Conservation (phyloP, 2,329 filamentous ascomycete genomes). For the Trichophyton rubrum region DNA sequence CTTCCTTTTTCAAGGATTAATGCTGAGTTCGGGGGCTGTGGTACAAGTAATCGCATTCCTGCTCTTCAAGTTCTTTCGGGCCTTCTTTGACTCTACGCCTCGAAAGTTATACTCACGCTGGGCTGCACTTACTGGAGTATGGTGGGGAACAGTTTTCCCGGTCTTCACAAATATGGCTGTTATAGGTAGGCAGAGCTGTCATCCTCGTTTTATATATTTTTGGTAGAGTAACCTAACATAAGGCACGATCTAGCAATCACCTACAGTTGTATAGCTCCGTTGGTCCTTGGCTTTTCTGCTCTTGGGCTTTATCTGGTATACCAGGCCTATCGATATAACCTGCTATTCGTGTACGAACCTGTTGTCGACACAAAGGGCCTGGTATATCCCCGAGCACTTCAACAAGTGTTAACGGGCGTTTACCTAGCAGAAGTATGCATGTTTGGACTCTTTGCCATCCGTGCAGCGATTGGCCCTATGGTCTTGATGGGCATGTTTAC, state of each 20-base stretch:
- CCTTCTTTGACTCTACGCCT: conserved; percentile 60
- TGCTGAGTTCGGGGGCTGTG: conserved; percentile 58
- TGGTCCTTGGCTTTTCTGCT: conserved; percentile 71
- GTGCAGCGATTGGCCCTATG: conserved; percentile 50
- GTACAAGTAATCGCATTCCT: conserved; percentile 61
- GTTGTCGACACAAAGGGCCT: conserved; percentile 77
- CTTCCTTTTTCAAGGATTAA: conserved; percentile 81
- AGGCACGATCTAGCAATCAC: conserved; percentile 49
- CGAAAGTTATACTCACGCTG: conserved; percentile 65
- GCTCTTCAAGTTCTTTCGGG: conserved; percentile 59
- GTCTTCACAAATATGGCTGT: conserved; percentile 69
- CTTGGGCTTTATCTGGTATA: conserved; percentile 71
- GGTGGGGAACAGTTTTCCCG: conserved; percentile 74
- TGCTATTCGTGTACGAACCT: conserved; percentile 73
- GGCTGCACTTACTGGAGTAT: conserved; percentile 58
- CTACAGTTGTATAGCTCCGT: conserved; percentile 75
- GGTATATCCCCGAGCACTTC: conserved; percentile 71
- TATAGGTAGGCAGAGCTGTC: conserved; percentile 43
- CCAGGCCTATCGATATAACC: conserved; percentile 77
- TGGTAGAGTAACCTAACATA: not conserved
- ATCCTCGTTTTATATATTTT: conserved; percentile 18
- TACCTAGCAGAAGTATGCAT: conserved; percentile 76
- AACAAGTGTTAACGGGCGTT: conserved; percentile 71
- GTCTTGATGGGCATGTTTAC: conserved; percentile 66
- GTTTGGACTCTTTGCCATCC: conserved; percentile 70